Base-by-base conservation (phyloP, 1,284 basidiomycete genomes). In the Cryptococcus sp. region DNA sequence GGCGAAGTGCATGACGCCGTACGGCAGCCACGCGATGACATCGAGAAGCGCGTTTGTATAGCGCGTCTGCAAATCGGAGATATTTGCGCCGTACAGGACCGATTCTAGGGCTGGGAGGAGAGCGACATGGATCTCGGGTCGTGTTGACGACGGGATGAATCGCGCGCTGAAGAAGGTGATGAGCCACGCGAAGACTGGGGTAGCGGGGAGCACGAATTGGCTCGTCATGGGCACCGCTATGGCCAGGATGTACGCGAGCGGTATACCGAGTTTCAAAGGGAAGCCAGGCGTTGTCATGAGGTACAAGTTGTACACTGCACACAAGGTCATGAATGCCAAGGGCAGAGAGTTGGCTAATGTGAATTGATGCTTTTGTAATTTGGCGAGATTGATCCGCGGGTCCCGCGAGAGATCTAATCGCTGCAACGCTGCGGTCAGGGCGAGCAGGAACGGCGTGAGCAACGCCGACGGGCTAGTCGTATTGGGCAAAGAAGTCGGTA, bases 21-120 rank as follows among this genome's bases (percentile, higher is more conserved):
- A 99, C 0, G 95, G 94, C 1, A 98, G 74, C 95, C 95, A 99
- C 0, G 94, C 94, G 54, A 96, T 73, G 61, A 99, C 84, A 75
- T 99, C 95, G 53, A 99, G 85, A 23, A 92, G 68, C 3, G 93
- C 91, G 71, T 96, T 90, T 3, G 94, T 97, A 78, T 88, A 93
- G 19, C 93, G 85, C 3, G 94, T 98, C 62, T 98, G 87, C 72
- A 98, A 89, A 78, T 97, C 93, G 39, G 91, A 93, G 62, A 98
- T 94, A 80, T 97, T 98, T 52, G 93, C 94, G 11, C 95, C 95
- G 76, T 96, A 98, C 31, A 96, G 83, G 35, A 96, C 91, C 10
- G 89, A 88, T 77, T 99, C 95, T 56, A 98, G 85, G 0, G 94
- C 95, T 0, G 95, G 95, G 3, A 98, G 86, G 25, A 98, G 84